These are phyloP conservation scores for Cucurbita maxima DNA, from an alignment of 306 rosid species.

Conservation along the genomic window DNA sequence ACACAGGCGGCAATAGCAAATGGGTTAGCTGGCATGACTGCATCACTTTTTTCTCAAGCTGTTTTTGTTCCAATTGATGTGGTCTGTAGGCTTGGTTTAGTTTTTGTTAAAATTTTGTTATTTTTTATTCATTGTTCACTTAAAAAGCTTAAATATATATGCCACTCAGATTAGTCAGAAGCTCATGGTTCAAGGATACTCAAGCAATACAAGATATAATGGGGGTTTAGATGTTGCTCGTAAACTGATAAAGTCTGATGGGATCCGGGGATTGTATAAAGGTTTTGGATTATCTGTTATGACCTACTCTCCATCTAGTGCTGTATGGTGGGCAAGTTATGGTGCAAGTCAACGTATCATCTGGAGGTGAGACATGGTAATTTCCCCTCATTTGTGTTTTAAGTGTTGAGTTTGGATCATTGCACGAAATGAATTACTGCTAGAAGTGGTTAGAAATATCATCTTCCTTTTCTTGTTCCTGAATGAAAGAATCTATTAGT, in stretches of 20 bases:
- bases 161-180: conserved; percentile 64
- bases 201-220: conserved; percentile 57
- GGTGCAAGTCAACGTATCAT: conserved; percentile 79
- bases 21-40: conserved; percentile 75
- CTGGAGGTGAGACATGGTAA: conserved; percentile 79
- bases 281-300: conserved; percentile 83
- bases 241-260: conserved; percentile 44
- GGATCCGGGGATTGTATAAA: conserved; percentile 68
- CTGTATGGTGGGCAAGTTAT: conserved; percentile 97
- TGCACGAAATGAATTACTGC: background rate
- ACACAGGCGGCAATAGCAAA: conserved; percentile 72
- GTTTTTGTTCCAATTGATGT: conserved; percentile 87
- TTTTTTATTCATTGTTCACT: conserved; percentile 1
- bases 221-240: conserved; percentile 88
- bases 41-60: conserved; percentile 61
- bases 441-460: background rate
- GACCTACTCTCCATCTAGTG: conserved; percentile 89
- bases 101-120: background rate
- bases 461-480: background rate
- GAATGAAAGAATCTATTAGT: background rate
- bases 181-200: conserved; percentile 90
- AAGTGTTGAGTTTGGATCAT: background rate
- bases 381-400: conserved; percentile 2
- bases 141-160: background rate
- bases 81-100: conserved; percentile 26